phyloP scores from a whole-genome alignment of 305 asterid species.

The Caryopteris hybrid region DNA sequence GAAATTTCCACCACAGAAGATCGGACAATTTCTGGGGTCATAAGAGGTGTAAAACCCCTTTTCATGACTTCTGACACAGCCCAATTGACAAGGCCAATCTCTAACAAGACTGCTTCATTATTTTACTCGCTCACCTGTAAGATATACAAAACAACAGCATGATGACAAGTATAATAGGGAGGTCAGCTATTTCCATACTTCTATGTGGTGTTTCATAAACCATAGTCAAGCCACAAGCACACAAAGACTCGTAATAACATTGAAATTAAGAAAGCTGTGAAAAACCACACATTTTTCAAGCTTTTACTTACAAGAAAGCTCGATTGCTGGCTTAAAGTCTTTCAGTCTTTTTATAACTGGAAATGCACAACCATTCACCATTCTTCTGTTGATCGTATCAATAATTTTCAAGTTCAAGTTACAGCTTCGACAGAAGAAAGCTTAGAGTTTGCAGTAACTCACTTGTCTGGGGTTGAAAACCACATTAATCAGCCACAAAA shows the following conservation, averaged over 20 bases:
- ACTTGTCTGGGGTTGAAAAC: no score
- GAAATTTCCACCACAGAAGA: slow-evolving; percentile 76
- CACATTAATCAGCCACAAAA: no score
- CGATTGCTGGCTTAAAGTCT: no score
- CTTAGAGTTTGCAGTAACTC: no score
- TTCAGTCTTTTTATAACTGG: no score
- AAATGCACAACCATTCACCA: background rate
- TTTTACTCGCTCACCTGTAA: slow-evolving; percentile 91
- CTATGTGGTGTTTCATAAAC: background rate
- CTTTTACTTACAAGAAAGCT: no score
- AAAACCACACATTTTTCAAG: no score
- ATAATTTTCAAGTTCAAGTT: no score
- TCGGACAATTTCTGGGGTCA: slow-evolving; percentile 88
- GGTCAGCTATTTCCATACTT: background rate
- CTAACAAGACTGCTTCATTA: slow-evolving; percentile 90
- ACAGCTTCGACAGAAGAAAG: no score
- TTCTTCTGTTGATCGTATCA: background rate
- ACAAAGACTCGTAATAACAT: no score
- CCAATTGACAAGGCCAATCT: slow-evolving; percentile 93
- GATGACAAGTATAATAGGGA: background rate
- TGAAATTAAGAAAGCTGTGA: no score
- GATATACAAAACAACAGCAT: background rate
- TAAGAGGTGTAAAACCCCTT: slow-evolving; percentile 85
- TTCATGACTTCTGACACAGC: slow-evolving; percentile 87
- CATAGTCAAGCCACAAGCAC: background rate